Conservation (phyloP, 768 basidiomycete species). For the Psilocybe azurescens region DNA sequence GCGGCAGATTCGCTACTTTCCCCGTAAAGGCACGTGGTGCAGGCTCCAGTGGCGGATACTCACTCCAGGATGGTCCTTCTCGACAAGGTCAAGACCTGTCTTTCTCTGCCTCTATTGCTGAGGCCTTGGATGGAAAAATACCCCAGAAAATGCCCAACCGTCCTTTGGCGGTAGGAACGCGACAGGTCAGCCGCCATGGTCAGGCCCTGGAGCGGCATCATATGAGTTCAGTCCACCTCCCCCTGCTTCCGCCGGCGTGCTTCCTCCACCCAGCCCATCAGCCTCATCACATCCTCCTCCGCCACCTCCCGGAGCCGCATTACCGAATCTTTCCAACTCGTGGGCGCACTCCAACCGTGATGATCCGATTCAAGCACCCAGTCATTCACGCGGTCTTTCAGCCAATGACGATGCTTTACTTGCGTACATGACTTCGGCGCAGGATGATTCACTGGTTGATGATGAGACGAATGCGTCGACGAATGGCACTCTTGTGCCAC, state of each 20-base stretch:
- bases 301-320: constrained; percentile 27
- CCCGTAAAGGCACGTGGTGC: constrained; percentile 49
- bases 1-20: constrained; percentile 71
- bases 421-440: constrained; percentile 42
- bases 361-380: constrained; percentile 11
- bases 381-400: constrained; percentile 20
- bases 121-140: constrained; percentile 30
- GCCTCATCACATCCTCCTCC: constrained; percentile 11
- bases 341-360: constrained; percentile 21
- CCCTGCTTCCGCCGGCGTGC: not conserved
- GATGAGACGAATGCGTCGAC: constrained; percentile 3
- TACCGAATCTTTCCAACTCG: constrained; percentile 22
- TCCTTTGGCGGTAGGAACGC: constrained; percentile 16
- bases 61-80: constrained; percentile 34
- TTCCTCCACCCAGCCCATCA: constrained; percentile 4
- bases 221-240: constrained; percentile 8
- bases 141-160: constrained; percentile 11
- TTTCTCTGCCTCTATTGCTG: constrained; percentile 42
- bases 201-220: not conserved
- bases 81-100: constrained; percentile 33
- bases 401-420: constrained; percentile 39
- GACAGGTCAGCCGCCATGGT: not conserved
- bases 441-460: constrained; percentile 21
- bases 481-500: not conserved
- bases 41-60: constrained; percentile 28